Percentiles rank a stretch among this genome's conserved stretches.
Conservation (phyloP, 768 basidiomycete species). For the Hericium rajendrae region DNA sequence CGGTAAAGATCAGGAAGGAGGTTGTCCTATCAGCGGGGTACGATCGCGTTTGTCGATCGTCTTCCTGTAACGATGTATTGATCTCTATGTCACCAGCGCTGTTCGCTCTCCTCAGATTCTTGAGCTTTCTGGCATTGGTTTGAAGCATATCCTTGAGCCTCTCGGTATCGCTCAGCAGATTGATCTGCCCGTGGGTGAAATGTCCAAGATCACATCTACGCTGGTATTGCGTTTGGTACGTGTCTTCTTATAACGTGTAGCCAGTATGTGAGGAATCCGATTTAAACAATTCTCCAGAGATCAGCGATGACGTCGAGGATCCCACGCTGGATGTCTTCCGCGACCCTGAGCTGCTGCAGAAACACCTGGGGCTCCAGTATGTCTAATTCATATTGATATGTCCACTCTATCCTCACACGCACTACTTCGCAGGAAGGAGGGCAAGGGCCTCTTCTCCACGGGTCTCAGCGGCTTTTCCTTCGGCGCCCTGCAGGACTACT, state of each 20-base stretch:
- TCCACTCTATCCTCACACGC: background rate
- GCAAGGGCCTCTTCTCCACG: background rate
- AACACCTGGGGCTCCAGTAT: slow-evolving; percentile 9
- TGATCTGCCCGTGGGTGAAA: slow-evolving; percentile 11
- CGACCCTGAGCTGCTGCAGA: slow-evolving; percentile 1
- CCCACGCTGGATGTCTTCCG: slow-evolving; percentile 4
- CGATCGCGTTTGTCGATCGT: background rate
- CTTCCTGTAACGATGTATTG: background rate
- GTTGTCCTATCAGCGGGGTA: slow-evolving; percentile 13
- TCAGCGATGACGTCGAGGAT: slow-evolving; percentile 6
- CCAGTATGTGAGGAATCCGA: background rate
- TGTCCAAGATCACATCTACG: slow-evolving; percentile 9
- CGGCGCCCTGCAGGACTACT: slow-evolving; percentile 1
- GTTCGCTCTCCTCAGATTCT: slow-evolving; percentile 11
- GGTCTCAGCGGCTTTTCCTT: background rate
- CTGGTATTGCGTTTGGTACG: slow-evolving; percentile 1
- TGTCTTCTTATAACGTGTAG: background rate
- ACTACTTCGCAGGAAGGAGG: background rate
- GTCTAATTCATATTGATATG: background rate
- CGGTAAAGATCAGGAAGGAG: slow-evolving; percentile 4
- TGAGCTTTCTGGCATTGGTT: slow-evolving; percentile 14
- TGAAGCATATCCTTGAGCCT: slow-evolving; percentile 3
- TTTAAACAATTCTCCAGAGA: background rate
- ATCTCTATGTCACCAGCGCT: background rate
- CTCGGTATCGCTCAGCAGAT: slow-evolving; percentile 2